A percentile compares a stretch with the other conserved stretches of the same genome.
Evolutionary conservation across 306 rosid genomes (phyloP).

Genomic region (Quercus ilex): DNA sequence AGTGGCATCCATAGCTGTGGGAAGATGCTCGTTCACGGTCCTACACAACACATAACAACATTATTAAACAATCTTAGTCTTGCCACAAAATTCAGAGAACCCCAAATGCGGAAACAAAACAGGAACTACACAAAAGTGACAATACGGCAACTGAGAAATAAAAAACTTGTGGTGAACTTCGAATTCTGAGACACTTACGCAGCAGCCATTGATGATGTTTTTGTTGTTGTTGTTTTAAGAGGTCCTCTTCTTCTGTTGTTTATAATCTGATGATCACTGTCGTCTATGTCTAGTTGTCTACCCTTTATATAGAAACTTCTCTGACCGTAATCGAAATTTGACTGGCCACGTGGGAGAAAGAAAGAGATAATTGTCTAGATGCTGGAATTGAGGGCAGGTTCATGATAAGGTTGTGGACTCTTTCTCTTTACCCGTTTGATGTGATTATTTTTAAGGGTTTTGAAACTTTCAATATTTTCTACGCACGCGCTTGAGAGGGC

Average conservation of each 20-base stretch:
- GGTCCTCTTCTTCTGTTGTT: neutral
- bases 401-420: too few species aligned
- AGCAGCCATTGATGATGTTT: conserved; percentile 34
- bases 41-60: conserved; percentile 15
- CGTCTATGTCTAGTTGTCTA: neutral
- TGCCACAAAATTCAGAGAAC: too few species aligned
- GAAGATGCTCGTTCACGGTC: conserved; percentile 25
- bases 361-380: neutral
- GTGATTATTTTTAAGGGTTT: too few species aligned
- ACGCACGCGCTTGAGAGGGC: too few species aligned
- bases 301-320: neutral
- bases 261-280: neutral
- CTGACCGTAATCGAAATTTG: neutral
- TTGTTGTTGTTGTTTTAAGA: neutral
- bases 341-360: neutral
- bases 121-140: neutral
- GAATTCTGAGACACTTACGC: conserved; percentile 17
- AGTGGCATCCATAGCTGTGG: conserved; percentile 49
- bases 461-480: too few species aligned
- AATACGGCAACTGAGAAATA: neutral
- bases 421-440: too few species aligned
- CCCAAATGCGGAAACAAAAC: neutral
- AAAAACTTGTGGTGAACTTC: neutral
- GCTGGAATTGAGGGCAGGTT: neutral
- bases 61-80: neutral